Base-by-base conservation (phyloP, 257 asterid species). In the Lantana camara region DNA sequence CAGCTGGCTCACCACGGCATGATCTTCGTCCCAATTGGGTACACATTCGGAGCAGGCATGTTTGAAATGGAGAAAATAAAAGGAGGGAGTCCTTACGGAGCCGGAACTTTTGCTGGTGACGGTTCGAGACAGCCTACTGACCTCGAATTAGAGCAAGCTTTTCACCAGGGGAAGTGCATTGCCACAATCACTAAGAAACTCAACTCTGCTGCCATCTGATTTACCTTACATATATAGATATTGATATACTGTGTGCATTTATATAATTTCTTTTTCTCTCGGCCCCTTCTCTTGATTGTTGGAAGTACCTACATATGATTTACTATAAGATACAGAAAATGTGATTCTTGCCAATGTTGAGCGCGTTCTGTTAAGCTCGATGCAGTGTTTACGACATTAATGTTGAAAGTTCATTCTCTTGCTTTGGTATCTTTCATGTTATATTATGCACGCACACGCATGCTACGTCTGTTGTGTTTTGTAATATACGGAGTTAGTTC, bases 1-100 rank as follows among this genome's bases (percentile, higher is more conserved):
- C 94, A 78, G 71, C 87, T 83, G 9, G 89, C 42, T 55, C 87
- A 85, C 74, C 90, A 82, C 3, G 89, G 94, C 29, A 76, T 82
- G 87, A 81, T 85, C 40, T 85, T 78, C 17, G 89, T 85, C 19
- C 94, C 84, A 3, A 80, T 85, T 46, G 93, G 89, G 21, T 85
- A 80, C 74, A 80, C 93, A 0, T 75, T 80, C n/a, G 93, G 87
- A 56, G 82, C 85, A 0, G 83, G 79, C 17, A 85, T 85, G 92
- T 82, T 80, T 20, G 89, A 80, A 59, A 80, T 85, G 77, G 83
- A 76, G 29, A 70, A 82, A 34, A 83, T 90, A 32, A 90, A 87
- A 82, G 97, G 97, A 27, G 97, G 96, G 55, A 90, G 97, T 55
- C 97, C 97, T 0, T 87, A 90, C 14, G 97, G 93, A 6, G 95